Conservation (phyloP, 129 eudicot species). For the Apium graveolens region DNA sequence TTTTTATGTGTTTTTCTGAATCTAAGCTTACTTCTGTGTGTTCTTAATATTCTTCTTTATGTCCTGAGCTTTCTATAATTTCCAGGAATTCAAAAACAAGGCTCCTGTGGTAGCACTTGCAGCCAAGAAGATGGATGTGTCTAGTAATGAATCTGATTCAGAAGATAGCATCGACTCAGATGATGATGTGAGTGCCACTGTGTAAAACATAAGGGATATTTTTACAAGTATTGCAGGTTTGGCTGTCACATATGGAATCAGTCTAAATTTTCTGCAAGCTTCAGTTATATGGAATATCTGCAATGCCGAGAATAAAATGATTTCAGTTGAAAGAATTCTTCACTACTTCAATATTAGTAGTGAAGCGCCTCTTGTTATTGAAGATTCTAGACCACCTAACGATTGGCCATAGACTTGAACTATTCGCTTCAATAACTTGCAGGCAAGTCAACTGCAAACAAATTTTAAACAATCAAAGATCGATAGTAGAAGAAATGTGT, state of each 20-base stretch:
- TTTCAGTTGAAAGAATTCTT: conserved; percentile 90
- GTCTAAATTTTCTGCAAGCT: conserved; percentile 66
- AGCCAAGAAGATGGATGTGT: no score
- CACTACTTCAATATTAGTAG: conserved; percentile 79
- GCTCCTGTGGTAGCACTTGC: no score
- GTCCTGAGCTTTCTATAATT: no score
- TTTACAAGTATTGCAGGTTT: conserved; percentile 91
- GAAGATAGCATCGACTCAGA: no score
- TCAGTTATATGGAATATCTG: conserved; percentile 93
- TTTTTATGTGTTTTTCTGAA: no score
- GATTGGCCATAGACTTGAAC: conserved; percentile 82
- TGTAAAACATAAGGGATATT: not conserved
- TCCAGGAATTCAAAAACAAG: not conserved
- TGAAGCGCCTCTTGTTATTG: conserved; percentile 76
- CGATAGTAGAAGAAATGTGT: not conserved
- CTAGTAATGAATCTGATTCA: no score
- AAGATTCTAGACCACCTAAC: conserved; percentile 58
- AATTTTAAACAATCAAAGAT: not conserved
- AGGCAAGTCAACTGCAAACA: conserved; percentile 27
- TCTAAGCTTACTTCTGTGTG: not conserved
- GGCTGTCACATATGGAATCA: conserved; percentile 90
- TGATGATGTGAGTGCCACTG: no score
- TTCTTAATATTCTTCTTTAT: no score
- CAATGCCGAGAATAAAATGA: conserved; percentile 96
- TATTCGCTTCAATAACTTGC: conserved; percentile 56